Base-by-base conservation (phyloP, 306 rosid species). In the Castanea mollissima region DNA sequence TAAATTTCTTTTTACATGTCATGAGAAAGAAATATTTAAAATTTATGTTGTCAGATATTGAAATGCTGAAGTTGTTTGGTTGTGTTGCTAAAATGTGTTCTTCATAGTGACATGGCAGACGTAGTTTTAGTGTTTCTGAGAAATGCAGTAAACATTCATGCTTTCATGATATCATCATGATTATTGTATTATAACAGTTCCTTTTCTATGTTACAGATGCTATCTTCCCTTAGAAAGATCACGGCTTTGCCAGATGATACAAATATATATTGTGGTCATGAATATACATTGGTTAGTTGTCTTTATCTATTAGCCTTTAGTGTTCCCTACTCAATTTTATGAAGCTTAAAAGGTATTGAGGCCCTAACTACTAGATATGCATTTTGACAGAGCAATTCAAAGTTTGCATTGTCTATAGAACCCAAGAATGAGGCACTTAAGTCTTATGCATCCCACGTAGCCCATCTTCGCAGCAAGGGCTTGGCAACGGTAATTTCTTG, bases 341-440 rank as follows among this genome's bases (percentile, higher is more conserved):
- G 72, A 67, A 18, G 35, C 60, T 25, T 35, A 20, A 52, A n/a
- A 59, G 73, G 49, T 51, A 71, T 57, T 25, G 34, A 27, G 46
- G 51, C 29, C 68, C 79, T 90, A 78, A 86, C 81, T 62, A 71
- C 68, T 70, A 18, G 84, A 27, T 70, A 41, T 74, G 58, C 75
- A 65, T 64, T 82, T 81, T 83, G 74, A 68, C 94, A 95, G 99
- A 88, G 88, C 78, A 91, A 93, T 87, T 85, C 93, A 13, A 91
- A 91, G 91, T 95, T 95, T 79, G 98, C 98, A 49, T 83, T 95
- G 85, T 91, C 92, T 41, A 76, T 95, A 78, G 99, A 95, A 79
- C 98, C 98, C 15, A 76, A 83, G 79, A 95, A 95, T 79, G 87
- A 90, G 87, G 94, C 90, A 82, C 97, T 95, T 78, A 91, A 86